These are phyloP conservation scores for Botrytis squamosa DNA, from an alignment of 2,329 filamentous ascomycete species.

Conservation along the genomic window DNA sequence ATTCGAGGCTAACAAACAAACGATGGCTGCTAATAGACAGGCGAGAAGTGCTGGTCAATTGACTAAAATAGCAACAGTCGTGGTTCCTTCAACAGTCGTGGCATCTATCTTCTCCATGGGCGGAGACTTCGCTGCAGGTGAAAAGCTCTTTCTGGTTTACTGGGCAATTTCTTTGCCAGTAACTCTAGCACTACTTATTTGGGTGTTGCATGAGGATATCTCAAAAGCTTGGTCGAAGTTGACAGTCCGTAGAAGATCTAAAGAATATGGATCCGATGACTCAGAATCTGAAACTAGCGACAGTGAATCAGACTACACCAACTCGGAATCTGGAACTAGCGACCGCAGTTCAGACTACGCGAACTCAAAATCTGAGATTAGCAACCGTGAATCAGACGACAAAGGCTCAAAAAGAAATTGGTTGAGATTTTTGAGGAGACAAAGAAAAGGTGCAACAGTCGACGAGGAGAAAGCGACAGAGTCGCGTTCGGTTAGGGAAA, in stretches of 20 bases:
- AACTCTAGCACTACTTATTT: neutral
- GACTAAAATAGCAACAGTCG: neutral
- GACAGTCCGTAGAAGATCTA: neutral
- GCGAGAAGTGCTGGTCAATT: neutral
- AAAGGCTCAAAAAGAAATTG: neutral
- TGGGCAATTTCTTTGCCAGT: neutral
- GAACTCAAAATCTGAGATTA: too few species aligned
- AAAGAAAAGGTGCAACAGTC: neutral
- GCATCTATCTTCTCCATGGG: neutral
- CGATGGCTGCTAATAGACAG: neutral
- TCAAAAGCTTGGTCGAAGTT: neutral
- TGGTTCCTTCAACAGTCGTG: neutral
- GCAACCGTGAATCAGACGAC: neutral
- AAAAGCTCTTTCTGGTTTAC: neutral
- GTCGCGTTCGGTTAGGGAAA: neutral
- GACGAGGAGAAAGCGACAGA: neutral
- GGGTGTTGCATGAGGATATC: neutral
- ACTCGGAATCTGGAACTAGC: too few species aligned
- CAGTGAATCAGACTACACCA: too few species aligned
- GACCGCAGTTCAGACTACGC: neutral
- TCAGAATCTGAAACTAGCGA: neutral
- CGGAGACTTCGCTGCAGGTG: neutral
- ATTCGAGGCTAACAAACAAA: neutral
- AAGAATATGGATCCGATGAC: neutral
- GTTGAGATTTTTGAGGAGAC: neutral